Percentiles rank a stretch among this genome's conserved stretches.
These are phyloP conservation scores for Colletotrichum cereale DNA, from an alignment of 2,329 filamentous ascomycete genomes.

Conservation along the genomic window DNA sequence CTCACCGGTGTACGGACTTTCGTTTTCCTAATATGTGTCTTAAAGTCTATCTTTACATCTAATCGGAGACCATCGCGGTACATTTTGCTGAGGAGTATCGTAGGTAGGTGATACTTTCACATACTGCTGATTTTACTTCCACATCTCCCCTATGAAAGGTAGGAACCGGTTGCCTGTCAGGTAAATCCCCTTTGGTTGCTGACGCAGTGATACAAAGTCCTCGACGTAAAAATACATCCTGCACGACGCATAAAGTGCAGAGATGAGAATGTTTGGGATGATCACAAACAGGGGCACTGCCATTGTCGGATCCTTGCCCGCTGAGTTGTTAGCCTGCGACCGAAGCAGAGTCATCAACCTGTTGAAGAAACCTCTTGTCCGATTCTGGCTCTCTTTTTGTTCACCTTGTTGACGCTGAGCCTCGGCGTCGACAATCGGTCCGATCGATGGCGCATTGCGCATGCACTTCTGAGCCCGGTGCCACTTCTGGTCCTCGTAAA, in stretches of 20 bases:
- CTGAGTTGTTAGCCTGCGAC: neutral
- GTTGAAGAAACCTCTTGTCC: neutral
- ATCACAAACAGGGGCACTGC: neutral
- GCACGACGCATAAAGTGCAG: neutral
- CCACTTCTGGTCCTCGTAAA: conserved; percentile 5
- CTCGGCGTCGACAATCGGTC: neutral
- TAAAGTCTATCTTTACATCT: neutral
- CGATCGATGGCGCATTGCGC: too few relatives aligned
- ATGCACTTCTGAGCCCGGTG: neutral
- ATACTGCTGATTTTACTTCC: neutral
- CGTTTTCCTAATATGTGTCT: neutral
- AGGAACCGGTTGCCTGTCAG: neutral
- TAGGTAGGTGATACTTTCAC: neutral
- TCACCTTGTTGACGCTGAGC: neutral
- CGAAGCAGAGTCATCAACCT: neutral
- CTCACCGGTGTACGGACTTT: neutral
- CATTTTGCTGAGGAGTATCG: neutral
- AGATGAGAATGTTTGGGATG: neutral
- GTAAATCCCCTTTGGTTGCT: conserved; percentile 14
- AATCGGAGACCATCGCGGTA: neutral
- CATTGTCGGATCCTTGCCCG: neutral
- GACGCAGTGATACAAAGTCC: conserved; percentile 13
- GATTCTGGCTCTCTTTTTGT: neutral
- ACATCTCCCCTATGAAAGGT: conserved; percentile 17
- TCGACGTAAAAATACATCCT: conserved; percentile 15